These are phyloP conservation scores for Neolentinus lepideus DNA, from an alignment of 1,284 basidiomycete genomes.

Conservation along the genomic window DNA sequence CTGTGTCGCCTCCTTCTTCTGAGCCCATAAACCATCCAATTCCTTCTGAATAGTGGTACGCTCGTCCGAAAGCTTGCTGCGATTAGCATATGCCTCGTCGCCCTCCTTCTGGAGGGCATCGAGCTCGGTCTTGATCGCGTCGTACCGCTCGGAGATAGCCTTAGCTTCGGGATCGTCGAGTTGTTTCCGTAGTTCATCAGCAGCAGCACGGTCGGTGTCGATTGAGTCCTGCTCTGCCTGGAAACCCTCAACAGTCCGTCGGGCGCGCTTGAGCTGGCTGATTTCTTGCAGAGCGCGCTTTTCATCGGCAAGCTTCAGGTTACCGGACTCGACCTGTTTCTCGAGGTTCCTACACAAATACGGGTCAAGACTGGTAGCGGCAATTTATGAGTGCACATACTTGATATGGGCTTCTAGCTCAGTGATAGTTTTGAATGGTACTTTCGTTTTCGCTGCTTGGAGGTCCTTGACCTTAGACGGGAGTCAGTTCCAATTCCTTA, in stretches of 20 bases:
- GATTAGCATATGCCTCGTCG: constrained; percentile 80
- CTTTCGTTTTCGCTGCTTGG: constrained; percentile 77
- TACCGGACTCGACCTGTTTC: constrained; percentile 87
- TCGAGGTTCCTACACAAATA: constrained; percentile 63
- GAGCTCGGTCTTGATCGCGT: constrained; percentile 81
- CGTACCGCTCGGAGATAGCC: constrained; percentile 77
- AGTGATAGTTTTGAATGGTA: constrained; percentile 78
- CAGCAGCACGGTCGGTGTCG: constrained; percentile 67
- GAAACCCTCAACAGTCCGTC: constrained; percentile 73
- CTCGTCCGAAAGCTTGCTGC: constrained; percentile 85
- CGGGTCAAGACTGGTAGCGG: too few relatives aligned
- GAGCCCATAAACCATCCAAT: constrained; percentile 68
- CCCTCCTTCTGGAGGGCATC: constrained; percentile 82
- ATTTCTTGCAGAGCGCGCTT: constrained; percentile 94
- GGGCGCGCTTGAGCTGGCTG: constrained; percentile 58
- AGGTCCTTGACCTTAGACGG: constrained; percentile 75
- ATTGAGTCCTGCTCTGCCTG: constrained; percentile 75
- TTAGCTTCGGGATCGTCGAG: constrained; percentile 91
- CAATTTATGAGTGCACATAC: constrained; percentile 55
- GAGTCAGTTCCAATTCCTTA: constrained; percentile 3
- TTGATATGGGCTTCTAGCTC: constrained; percentile 87
- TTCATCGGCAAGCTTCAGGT: constrained; percentile 92
- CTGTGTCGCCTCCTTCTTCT: constrained; percentile 72
- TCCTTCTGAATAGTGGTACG: constrained; percentile 70
- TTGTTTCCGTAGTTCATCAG: constrained; percentile 80